Percentiles rank a stretch among this genome's conserved stretches.
phyloP scores from a whole-genome alignment of 768 basidiomycete genomes.

The Pulveroboletus ravenelii region DNA sequence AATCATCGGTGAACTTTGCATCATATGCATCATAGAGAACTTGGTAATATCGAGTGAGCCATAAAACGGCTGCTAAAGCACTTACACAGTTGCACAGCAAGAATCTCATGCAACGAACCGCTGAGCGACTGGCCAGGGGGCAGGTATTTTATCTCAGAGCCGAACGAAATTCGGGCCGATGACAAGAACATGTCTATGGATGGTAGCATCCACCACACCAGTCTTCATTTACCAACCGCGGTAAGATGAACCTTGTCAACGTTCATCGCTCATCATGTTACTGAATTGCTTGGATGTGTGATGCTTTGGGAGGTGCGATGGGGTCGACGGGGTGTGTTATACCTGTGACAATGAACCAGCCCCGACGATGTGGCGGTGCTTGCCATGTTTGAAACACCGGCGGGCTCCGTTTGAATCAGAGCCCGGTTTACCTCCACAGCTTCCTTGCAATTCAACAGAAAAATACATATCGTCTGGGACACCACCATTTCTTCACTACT shows the following conservation, averaged over 20 bases:
- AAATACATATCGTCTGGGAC: not conserved
- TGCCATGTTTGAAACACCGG: not conserved
- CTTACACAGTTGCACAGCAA: not conserved
- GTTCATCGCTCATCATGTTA: too few species aligned
- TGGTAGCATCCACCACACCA: not conserved
- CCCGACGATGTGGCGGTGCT: too few species aligned
- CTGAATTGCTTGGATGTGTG: too few species aligned
- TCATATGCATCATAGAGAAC: not conserved
- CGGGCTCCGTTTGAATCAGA: conserved; percentile 10
- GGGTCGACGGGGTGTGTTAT: too few species aligned
- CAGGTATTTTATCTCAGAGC: too few species aligned
- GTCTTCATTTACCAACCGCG: too few species aligned
- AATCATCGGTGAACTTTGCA: too few species aligned
- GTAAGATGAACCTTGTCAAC: too few species aligned
- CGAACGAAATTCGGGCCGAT: not conserved
- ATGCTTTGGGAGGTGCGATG: too few species aligned
- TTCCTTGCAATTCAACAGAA: not conserved
- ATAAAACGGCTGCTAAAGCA: not conserved
- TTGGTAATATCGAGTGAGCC: not conserved
- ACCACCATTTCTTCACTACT: not conserved
- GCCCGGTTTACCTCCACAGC: not conserved
- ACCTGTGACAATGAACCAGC: too few species aligned
- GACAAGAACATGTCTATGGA: not conserved
- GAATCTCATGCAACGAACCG: not conserved
- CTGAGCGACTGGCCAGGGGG: not conserved